Conservation (phyloP, 2,329 filamentous ascomycete genomes). For the Phaeosphaeriaceae sp. region DNA sequence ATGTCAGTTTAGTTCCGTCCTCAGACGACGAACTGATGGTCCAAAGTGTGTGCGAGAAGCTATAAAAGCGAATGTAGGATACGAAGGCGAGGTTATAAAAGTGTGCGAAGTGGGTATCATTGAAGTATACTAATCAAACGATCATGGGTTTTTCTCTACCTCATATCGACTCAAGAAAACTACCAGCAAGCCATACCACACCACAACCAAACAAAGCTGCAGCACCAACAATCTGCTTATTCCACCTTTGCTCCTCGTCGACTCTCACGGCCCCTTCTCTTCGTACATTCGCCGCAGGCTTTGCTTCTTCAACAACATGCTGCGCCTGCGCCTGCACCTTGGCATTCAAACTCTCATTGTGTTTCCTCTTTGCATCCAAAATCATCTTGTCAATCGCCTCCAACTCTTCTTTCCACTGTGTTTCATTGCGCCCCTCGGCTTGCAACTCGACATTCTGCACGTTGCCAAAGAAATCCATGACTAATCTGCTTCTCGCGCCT, state of each 20-base stretch:
- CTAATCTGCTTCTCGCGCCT: slow-evolving; percentile 75
- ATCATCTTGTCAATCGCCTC: slow-evolving; percentile 70
- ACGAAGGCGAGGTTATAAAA: neutral
- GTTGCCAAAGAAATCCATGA: slow-evolving; percentile 98
- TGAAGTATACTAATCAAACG: neutral
- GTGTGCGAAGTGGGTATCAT: slow-evolving; percentile 6
- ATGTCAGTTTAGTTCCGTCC: no score
- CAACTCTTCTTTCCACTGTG: slow-evolving; percentile 70
- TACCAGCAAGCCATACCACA: slow-evolving; percentile 50
- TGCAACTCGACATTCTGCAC: slow-evolving; percentile 96
- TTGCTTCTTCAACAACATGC: slow-evolving; percentile 32
- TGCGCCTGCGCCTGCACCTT: slow-evolving; percentile 24
- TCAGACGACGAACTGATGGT: no score
- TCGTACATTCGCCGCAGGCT: slow-evolving; percentile 22
- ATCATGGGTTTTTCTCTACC: neutral
- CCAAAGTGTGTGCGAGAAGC: no score
- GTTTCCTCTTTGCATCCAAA: slow-evolving; percentile 57
- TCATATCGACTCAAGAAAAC: slow-evolving; percentile 45
- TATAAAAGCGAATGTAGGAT: no score
- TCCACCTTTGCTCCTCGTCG: slow-evolving; percentile 45
- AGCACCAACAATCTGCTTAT: slow-evolving; percentile 49
- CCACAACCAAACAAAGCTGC: slow-evolving; percentile 48
- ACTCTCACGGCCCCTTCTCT: slow-evolving; percentile 45
- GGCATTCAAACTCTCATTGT: slow-evolving; percentile 39
- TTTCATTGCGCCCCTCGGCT: slow-evolving; percentile 52